phyloP scores from a whole-genome alignment of 805 yeast genomes.

The Metschnikowia peoriensis region DNA sequence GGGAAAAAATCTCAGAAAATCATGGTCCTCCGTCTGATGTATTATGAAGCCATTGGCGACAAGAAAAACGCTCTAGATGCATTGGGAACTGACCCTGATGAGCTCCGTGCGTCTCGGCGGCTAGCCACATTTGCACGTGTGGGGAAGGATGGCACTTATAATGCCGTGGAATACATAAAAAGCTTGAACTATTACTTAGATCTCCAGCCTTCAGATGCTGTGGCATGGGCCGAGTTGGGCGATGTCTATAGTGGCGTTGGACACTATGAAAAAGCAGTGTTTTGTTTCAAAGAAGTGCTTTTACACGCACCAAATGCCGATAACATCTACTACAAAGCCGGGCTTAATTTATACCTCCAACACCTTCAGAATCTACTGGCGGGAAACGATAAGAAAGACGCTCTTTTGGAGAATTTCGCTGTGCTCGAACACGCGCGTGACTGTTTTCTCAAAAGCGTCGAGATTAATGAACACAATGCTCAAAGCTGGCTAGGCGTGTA shows the following conservation, averaged over 20 bases:
- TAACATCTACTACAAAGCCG: constrained; percentile 61
- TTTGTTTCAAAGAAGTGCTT: constrained; percentile 68
- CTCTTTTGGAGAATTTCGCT: constrained; percentile 24
- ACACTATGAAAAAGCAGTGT: constrained; percentile 64
- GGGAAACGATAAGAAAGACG: constrained; percentile 28
- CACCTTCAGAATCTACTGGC: constrained; percentile 21
- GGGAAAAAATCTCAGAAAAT: constrained; percentile 56
- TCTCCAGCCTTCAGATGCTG: constrained; percentile 69
- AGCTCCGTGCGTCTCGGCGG: constrained; percentile 36
- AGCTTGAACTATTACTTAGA: constrained; percentile 56
- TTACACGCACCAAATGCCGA: constrained; percentile 68
- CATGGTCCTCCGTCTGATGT: constrained; percentile 52
- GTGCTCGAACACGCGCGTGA: constrained; percentile 34
- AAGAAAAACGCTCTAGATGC: constrained; percentile 25
- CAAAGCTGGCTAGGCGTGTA: constrained; percentile 76
- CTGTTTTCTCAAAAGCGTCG: constrained; percentile 68
- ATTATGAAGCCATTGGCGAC: constrained; percentile 53
- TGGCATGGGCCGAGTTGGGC: constrained; percentile 76
- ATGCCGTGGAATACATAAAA: constrained; percentile 44
- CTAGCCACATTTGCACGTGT: constrained; percentile 33
- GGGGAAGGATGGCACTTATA: constrained; percentile 18
- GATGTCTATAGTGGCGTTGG: constrained; percentile 60
- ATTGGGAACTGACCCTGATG: constrained; percentile 32
- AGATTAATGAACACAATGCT: constrained; percentile 64
- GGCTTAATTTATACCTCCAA: constrained; percentile 36